phyloP scores from a whole-genome alignment of 768 basidiomycete species.

The Boletus reticulatus region DNA sequence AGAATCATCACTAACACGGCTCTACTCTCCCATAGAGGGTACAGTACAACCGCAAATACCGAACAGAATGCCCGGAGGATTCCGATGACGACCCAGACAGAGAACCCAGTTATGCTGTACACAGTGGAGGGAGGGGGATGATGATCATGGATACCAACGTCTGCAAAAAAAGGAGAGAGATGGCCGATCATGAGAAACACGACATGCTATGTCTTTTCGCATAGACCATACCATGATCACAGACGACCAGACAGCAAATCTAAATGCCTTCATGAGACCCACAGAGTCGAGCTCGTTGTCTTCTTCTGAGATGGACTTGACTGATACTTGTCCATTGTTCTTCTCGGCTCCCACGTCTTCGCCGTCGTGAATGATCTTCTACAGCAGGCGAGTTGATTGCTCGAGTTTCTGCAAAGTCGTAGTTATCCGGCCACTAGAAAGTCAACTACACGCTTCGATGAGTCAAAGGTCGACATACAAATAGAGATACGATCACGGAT shows the following conservation, averaged over 20 bases:
- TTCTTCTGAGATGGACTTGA: conserved; percentile 38
- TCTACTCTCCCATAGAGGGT: conserved; percentile 85
- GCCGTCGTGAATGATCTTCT: conserved; percentile 12
- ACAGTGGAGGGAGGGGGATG: conserved; percentile 79
- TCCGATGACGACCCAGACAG: conserved; percentile 79
- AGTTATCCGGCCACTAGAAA: conserved; percentile 72
- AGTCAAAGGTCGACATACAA: conserved; percentile 43
- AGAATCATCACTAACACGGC: conserved; percentile 57
- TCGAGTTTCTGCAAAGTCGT: conserved; percentile 77
- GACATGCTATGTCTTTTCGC: neutral
- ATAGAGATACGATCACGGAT: conserved; percentile 57
- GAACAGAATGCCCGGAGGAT: conserved; percentile 85
- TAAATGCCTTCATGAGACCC: conserved; percentile 69
- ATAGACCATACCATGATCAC: conserved; percentile 51
- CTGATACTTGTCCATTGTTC: conserved; percentile 29
- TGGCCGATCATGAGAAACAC: neutral
- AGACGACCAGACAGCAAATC: conserved; percentile 77
- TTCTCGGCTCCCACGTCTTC: conserved; percentile 38
- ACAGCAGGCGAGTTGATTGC: conserved; percentile 56
- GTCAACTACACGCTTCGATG: neutral
- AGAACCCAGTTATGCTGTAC: conserved; percentile 60
- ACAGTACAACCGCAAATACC: conserved; percentile 71
- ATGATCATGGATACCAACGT: conserved; percentile 64
- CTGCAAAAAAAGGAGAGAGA: conserved; percentile 30
- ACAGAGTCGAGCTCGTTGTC: conserved; percentile 62